Percentiles rank a stretch among this genome's conserved stretches.
These are phyloP conservation scores for Didymellaceae sp. DNA, from an alignment of 2,329 filamentous ascomycete genomes.

Conservation along the genomic window DNA sequence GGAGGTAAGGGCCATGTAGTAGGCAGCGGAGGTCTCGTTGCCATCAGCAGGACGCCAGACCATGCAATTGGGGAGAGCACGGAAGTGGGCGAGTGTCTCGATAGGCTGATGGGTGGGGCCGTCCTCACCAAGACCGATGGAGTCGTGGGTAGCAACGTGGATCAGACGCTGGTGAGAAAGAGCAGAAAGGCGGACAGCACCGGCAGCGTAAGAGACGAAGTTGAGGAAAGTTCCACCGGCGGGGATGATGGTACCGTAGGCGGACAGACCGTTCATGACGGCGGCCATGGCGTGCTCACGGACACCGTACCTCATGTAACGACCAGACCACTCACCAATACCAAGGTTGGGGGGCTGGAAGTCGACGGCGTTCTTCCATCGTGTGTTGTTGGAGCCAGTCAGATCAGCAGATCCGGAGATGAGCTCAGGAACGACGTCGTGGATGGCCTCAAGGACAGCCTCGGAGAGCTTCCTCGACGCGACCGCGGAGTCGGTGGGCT, in stretches of 20 bases:
- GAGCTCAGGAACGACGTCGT: constrained; percentile 83
- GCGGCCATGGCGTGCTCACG: constrained; percentile 92
- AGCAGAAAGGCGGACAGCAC: constrained; percentile 90
- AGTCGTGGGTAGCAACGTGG: constrained; percentile 98
- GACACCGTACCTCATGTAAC: constrained; percentile 92
- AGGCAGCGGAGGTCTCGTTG: constrained; percentile 97
- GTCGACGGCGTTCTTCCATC: constrained; percentile 96
- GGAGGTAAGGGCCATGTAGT: constrained; percentile 92
- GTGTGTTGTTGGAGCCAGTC: constrained; percentile 98
- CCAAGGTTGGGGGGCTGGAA: constrained; percentile 90
- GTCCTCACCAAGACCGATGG: constrained; percentile 98
- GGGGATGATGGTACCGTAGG: constrained; percentile 93
- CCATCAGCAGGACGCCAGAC: constrained; percentile 98
- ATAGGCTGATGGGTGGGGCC: constrained; percentile 99
- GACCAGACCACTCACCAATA: constrained; percentile 87
- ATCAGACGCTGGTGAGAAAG: constrained; percentile 90
- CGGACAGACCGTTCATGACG: constrained; percentile 92
- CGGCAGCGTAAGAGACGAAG: constrained; percentile 98
- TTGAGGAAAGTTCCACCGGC: constrained; percentile 98
- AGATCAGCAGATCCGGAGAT: constrained; percentile 96
- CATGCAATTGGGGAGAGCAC: constrained; percentile 98
- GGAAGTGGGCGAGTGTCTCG: constrained; percentile 97
- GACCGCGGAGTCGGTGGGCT: constrained; percentile 79
- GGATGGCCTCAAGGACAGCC: constrained; percentile 86
- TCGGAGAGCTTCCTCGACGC: constrained; percentile 97